Conservation (phyloP, 163 green algal species). For the Volvox carteri region DNA sequence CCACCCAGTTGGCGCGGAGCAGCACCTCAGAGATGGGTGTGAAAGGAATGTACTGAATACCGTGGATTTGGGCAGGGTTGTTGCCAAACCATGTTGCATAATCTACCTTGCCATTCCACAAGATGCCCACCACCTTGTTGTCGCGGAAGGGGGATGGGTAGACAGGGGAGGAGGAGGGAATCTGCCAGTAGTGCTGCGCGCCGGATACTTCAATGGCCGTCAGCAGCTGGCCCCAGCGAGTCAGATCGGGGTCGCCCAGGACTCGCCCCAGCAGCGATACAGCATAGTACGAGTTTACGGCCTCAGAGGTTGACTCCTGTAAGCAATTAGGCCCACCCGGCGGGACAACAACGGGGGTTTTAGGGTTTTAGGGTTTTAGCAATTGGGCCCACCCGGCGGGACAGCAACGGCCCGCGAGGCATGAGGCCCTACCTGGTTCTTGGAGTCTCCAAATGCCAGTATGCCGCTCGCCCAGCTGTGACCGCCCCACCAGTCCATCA, state of each 20-base stretch:
- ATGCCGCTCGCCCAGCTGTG: conserved; percentile 64
- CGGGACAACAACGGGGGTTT: too few species aligned
- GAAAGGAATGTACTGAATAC: conserved; percentile 60
- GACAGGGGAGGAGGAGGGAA: conserved; percentile 37
- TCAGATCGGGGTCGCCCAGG: conserved; percentile 52
- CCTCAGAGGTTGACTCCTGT: conserved; percentile 69
- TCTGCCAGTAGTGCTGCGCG: conserved; percentile 63
- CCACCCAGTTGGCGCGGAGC: conserved; percentile 45
- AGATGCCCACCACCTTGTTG: conserved; percentile 63
- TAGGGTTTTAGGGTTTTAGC: too few species aligned
- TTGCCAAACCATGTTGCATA: conserved; percentile 62
- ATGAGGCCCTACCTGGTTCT: conserved; percentile 52
- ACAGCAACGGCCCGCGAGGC: too few species aligned
- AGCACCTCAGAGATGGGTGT: conserved; percentile 57
- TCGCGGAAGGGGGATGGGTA: conserved; percentile 55
- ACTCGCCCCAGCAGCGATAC: conserved; percentile 58
- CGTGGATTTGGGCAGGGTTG: conserved; percentile 48
- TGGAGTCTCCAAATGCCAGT: not conserved
- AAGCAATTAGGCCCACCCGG: too few species aligned
- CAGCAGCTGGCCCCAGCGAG: conserved; percentile 59
- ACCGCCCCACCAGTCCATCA: conserved; percentile 60
- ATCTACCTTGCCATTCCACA: conserved; percentile 66
- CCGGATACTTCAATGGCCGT: conserved; percentile 53
- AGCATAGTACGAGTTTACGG: conserved; percentile 69
- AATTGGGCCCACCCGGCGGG: too few species aligned